Evolutionary conservation across 2,329 filamentous ascomycete genomes (phyloP), one percentile per base, ranked within the genome.

Genomic region (Fusarium caatingaense): DNA sequence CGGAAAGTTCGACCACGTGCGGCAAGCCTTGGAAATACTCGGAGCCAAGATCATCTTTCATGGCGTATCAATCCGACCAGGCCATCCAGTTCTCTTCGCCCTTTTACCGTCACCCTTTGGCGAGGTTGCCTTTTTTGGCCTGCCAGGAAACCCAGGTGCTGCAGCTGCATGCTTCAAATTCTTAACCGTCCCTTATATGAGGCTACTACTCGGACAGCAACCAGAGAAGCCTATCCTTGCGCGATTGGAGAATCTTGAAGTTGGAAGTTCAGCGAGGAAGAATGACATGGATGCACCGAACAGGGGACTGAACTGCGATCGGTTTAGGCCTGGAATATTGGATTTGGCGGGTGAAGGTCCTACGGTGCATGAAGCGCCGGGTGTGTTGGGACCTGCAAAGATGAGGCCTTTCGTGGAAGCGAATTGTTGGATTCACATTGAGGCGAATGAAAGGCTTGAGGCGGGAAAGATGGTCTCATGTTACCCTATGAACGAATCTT

Each of bases 381-480:
- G 21, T 8, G 30, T 15, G 3, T 9, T 51, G 13, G 55, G 55
- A 3, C 32, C 46, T 12, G 20, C 55, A 0, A 57, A 51, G 16
- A 51, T 57, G 46, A 34, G 15, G 0, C 50, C 41, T 7, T 60
- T 60, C 1, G 42, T 60, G 6, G 13, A 47, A 4, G 32, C 50
- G 16, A 47, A 56, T 6, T 60, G 50, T 15, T 60, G 41, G 41
- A 47, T 60, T 16, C 42, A 60, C 13, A 60, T 60, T 5, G 25
- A 15, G 25, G 50, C 57, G 1, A 40, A 41, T 2, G 50, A 47
- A 1, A 3, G 5, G 3, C 8, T 56, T 0, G 12, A 60, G 3
- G 1, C 1, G 5, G 56, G 41, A 8, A 16, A 47, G 10, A 56
- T 15, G 7, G 54, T 50, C 18, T 20, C 4, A 3, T 56, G 32